A percentile compares a stretch with the other conserved stretches of the same genome.
phyloP scores from a whole-genome alignment of 331 rosid genomes.

The Malus hybrid region DNA sequence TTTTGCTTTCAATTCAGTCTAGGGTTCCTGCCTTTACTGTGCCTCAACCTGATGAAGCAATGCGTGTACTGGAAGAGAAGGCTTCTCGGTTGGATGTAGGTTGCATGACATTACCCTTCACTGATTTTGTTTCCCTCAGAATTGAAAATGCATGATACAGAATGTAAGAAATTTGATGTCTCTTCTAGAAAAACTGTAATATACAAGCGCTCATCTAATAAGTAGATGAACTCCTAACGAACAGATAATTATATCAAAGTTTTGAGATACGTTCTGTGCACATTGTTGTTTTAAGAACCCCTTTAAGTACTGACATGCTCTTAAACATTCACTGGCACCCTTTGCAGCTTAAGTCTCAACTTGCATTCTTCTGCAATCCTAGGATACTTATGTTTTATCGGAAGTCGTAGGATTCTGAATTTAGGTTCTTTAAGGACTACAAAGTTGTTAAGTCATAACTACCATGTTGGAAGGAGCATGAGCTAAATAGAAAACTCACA shows the following conservation, averaged over 20 bases:
- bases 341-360: not conserved
- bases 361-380: not conserved
- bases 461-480: not conserved
- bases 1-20: slow-evolving; percentile 34
- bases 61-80: slow-evolving; percentile 70
- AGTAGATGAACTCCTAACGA: not conserved
- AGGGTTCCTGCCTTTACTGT: slow-evolving; percentile 74
- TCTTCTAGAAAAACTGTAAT: not conserved
- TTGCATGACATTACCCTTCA: slow-evolving; percentile 17
- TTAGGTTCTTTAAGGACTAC: not conserved
- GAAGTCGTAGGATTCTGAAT: not conserved
- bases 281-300: not conserved
- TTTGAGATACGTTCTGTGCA: not conserved
- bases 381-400: not conserved
- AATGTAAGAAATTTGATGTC: not conserved
- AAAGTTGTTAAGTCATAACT: not conserved
- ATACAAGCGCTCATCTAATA: not conserved
- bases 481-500: not conserved
- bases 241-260: not conserved
- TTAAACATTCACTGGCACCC: not conserved
- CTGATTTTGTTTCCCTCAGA: slow-evolving; percentile 2
- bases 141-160: slow-evolving; percentile 8
- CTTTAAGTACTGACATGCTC: not conserved
- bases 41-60: slow-evolving; percentile 89
- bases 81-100: slow-evolving; percentile 70